Evolutionary conservation across 306 rosid species (phyloP).

Genomic region (Trifolium fragiferum): DNA sequence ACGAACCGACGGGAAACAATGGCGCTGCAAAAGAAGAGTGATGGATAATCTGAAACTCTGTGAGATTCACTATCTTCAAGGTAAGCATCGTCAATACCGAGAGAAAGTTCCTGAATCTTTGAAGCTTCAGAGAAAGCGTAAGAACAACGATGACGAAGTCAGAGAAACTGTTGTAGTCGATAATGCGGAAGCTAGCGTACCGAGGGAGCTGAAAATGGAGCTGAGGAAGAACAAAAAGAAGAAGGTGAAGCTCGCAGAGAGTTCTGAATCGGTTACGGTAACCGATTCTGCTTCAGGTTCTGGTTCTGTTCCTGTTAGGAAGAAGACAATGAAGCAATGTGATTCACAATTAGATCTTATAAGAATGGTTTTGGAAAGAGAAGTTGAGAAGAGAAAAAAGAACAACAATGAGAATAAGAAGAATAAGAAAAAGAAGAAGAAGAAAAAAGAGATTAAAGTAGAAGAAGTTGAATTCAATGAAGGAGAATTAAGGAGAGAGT

Average conservation of each 20-base stretch:
- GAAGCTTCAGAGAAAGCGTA: constrained; percentile 74
- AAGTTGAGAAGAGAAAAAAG: constrained; percentile 75
- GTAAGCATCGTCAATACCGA: constrained; percentile 85
- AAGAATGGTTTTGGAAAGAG: constrained; percentile 84
- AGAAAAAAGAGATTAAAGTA: constrained; percentile 33
- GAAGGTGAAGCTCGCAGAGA: constrained; percentile 55
- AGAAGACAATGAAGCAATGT: constrained; percentile 59
- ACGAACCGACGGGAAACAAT: constrained; percentile 89
- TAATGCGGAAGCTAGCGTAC: constrained; percentile 71
- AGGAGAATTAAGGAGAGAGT: constrained; percentile 72
- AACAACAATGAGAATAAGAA: constrained; percentile 3
- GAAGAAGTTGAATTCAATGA: constrained; percentile 47
- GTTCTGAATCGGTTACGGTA: constrained; percentile 51
- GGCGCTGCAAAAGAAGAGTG: constrained; percentile 93
- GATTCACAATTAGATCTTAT: constrained; percentile 81
- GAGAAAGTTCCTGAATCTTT: constrained; percentile 92
- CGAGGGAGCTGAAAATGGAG: constrained; percentile 50
- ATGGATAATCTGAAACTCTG: constrained; percentile 86
- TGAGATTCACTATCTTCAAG: constrained; percentile 94
- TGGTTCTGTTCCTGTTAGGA: constrained; percentile 42
- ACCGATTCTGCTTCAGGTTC: constrained; percentile 36
- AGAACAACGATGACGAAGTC: neutral
- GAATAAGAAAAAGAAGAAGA: constrained; percentile 7
- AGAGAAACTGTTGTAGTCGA: constrained; percentile 33
- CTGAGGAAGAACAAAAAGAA: constrained; percentile 59